Evolutionary conservation across 345 rosid genomes (phyloP).

Genomic region (Eutrema japonicum): DNA sequence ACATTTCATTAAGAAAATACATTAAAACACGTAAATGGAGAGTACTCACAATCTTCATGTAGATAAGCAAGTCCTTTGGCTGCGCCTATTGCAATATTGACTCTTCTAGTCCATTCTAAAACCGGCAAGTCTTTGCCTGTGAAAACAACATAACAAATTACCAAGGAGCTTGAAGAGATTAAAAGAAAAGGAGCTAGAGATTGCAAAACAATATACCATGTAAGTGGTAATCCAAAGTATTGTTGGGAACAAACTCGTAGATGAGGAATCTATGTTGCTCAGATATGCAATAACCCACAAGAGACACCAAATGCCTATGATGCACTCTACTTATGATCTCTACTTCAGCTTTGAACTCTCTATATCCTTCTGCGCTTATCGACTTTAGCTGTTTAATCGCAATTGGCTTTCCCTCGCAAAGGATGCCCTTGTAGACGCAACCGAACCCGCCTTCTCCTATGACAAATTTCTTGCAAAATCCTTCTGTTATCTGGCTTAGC

Average conservation of each 20-base stretch:
- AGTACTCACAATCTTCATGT: slow-evolving; percentile 72
- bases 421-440: slow-evolving; percentile 43
- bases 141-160: slow-evolving; percentile 19
- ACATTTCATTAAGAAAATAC: background rate
- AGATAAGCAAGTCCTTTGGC: slow-evolving; percentile 84
- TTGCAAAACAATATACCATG: slow-evolving; percentile 38
- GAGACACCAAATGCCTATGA: slow-evolving; percentile 63
- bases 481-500: slow-evolving; percentile 55
- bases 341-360: slow-evolving; percentile 50
- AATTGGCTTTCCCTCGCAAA: slow-evolving; percentile 52
- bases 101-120: slow-evolving; percentile 55
- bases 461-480: slow-evolving; percentile 34
- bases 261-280: slow-evolving; percentile 49
- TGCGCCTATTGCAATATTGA: slow-evolving; percentile 73
- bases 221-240: slow-evolving; percentile 46
- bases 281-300: slow-evolving; percentile 62
- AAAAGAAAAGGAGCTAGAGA: background rate
- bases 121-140: slow-evolving; percentile 58
- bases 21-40: background rate
- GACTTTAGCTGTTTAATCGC: slow-evolving; percentile 74
- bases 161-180: background rate
- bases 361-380: slow-evolving; percentile 41
- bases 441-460: slow-evolving; percentile 50
- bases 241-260: slow-evolving; percentile 48
- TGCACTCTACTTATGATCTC: slow-evolving; percentile 49